Evolutionary conservation across 2,329 filamentous ascomycete genomes (phyloP).

Genomic region (Chrysosporium queenslandicum): DNA sequence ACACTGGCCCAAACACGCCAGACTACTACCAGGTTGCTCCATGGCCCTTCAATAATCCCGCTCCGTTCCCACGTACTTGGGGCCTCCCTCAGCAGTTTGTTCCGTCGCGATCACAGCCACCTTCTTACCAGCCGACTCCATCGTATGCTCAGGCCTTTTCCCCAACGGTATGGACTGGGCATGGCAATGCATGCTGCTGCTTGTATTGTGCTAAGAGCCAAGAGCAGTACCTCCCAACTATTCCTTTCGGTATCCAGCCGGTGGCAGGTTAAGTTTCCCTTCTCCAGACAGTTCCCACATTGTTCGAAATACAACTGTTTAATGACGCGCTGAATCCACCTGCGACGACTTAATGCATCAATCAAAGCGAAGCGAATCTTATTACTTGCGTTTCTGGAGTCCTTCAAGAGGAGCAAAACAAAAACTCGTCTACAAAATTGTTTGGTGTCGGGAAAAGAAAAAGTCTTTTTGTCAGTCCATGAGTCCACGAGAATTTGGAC

Average conservation of each 20-base stretch:
- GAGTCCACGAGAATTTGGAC: background rate
- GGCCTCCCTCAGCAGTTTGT: conserved; percentile 30
- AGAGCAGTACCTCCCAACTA: conserved; percentile 41
- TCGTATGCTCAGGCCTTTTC: conserved; percentile 39
- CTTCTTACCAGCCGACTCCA: conserved; percentile 41
- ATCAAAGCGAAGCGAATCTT: conserved; percentile 12
- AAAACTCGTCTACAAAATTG: conserved; percentile 7
- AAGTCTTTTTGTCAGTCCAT: background rate
- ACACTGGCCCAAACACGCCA: conserved; percentile 40
- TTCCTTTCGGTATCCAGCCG: conserved; percentile 39
- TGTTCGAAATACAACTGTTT: conserved; percentile 13
- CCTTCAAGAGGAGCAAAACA: conserved; percentile 2
- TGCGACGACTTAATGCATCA: conserved; percentile 10
- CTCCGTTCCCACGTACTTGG: conserved; percentile 35
- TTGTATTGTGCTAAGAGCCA: conserved; percentile 41
- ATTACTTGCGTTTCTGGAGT: conserved; percentile 6
- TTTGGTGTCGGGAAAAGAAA: conserved; percentile 8
- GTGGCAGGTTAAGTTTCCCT: conserved; percentile 33
- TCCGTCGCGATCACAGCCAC: conserved; percentile 35
- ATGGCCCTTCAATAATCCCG: conserved; percentile 36
- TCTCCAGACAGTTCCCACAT: conserved; percentile 16
- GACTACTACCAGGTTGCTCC: conserved; percentile 38
- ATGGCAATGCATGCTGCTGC: conserved; percentile 41
- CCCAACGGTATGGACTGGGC: conserved; percentile 40
- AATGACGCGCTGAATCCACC: conserved; percentile 7